Evolutionary conservation across 352 stramenopile genomes (phyloP), one percentile per base, ranked within the genome.

Genomic region (Globisporangium takayamanum): DNA sequence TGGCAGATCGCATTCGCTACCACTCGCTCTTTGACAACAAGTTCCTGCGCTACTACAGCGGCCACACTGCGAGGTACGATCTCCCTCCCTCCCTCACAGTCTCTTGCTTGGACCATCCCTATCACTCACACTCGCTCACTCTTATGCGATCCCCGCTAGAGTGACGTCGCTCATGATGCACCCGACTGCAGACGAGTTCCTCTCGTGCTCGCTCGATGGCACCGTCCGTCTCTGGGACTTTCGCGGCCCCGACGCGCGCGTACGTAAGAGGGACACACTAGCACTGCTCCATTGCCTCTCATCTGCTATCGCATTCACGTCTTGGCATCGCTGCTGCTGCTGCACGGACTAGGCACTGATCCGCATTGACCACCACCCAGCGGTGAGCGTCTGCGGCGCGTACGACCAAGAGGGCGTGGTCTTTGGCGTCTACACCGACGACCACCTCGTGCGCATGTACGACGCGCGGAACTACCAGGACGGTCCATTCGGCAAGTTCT

Each of bases 11-110:
- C 52, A 88, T 95, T 55, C 81, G 85, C 12, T 95, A 95, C 67
- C 85, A 95, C 57, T 95, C 85, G 54, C 76, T 92, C 57, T 95
- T 89, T 39, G 85, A 95, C 74, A 95, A 95, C 68, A 86, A 91
- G 47, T 95, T 93, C 57, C 74, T 95, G 22, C 83, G 85, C n/a
- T 93, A 92, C 63, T 93, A 89, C 69, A 81, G 74, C 33, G 83
- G 85, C 5, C 85, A 95, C 62, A 88, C 73, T 0, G 74, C 81
- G 15, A 85, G 67, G 83, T 91, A 74, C 16, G 41, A 42, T n/a
- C n/a, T 3, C 42, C 1, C 26, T n/a, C 8, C 20, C 16, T 25
- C 49, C 5, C 25, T 55, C 16, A 8, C 12, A 26, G n/a, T n/a
- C n/a, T n/a, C n/a, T n/a, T n/a, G n/a, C n/a, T n/a, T n/a, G n/a